Base-by-base conservation (phyloP, 1,284 basidiomycete genomes). In the Heterobasidion parviporum region DNA sequence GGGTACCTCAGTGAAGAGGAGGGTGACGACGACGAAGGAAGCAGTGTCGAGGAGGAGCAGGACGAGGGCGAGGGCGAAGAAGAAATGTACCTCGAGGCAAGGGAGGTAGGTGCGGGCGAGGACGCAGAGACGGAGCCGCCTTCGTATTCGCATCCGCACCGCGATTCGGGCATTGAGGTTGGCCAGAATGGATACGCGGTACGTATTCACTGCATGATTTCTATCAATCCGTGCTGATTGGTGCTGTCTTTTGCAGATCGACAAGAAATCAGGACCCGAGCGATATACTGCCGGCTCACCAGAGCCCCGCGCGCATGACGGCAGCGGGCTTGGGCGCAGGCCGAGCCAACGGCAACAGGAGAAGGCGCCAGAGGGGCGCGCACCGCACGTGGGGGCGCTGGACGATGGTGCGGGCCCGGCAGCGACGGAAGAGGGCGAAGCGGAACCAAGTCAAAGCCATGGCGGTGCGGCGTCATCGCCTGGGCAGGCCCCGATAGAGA, bases 1-100 rank as follows among this genome's bases (percentile, higher is more conserved):
- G 95, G 95, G 38, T 97, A 94, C 72, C 77, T 77, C 38, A 87
- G 85, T 58, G 90, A 91, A 56, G 87, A 89, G 2, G 85, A 88
- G 47, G 87, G 85, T 2, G 80, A 78, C 41, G 81, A 82, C 48
- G 84, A 81, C 16, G 87, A 84, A 54, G 87, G 84, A 8, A 85
- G 82, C 41, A 87, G 83, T 54, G 74, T 84, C 32, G 90, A 91
- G 64, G 89, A 89, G 56, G 89, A 89, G 58, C 82, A 84, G 52
- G 83, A 84, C 7, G 85, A 81, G 1, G 78, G 75, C 2, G 78
- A 80, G 2, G 78, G 75, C 2, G 79, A 75, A 12, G 72, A 67
- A 46, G 72, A 71, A 44, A 68, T 62, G 7, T 60, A 54, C 44
- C 52, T 12, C 38, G 59, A 60, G 53, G 75, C 75, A 1, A 78